Base-by-base conservation (phyloP, 108 stramenopile genomes). In the Seminavis robusta region DNA sequence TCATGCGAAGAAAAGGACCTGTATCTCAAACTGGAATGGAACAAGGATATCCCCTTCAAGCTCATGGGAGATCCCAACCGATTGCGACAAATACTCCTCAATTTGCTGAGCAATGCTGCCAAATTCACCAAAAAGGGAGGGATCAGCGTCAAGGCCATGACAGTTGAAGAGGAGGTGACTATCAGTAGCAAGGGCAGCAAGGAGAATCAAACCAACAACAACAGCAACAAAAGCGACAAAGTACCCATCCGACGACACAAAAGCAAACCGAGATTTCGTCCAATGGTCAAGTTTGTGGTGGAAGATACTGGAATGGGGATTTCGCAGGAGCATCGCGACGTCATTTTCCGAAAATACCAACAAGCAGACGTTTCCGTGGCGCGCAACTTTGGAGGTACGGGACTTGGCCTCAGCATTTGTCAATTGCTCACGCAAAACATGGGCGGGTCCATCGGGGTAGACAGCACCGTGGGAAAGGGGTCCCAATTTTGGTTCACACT, bases 291-390 rank as follows among this genome's bases (percentile, higher is more conserved):
- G 33, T 69, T 80, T 34, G 63, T 46, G 26, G 74, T 80, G n/a
- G 40, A 40, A 21, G 83, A 84, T 54, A 78, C 83, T 4, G 83
- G 83, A 11, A 52, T 65, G 15, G 83, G 83, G 7, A 74, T 84
- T 16, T 26, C 21, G 19, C 36, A 47, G 23, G 61, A 62, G 2
- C 43, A 67, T 16, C 48, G 59, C 29, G 44, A 65, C 1, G 43
- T 24, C 9, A 64, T 86, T 27, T 86, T 80, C 53, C 41, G 60
- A 44, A 66, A 69, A 32, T 77, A 71, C 30, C 64, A 65, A 47
- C 75, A 86, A 49, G 74, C 69, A 17, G 48, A 67, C 43, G 41
- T 43, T 20, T 66, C 76, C 24, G 52, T 70, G 37, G 53, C 70
- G 26, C 73, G 80, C 7, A 53, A 76, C 19, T 77, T 59, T 65